Percentiles rank a stretch among this genome's conserved stretches.
Evolutionary conservation across 495 filamentous ascomycete species (phyloP).

Genomic region (Penicilliopsis zonata): DNA sequence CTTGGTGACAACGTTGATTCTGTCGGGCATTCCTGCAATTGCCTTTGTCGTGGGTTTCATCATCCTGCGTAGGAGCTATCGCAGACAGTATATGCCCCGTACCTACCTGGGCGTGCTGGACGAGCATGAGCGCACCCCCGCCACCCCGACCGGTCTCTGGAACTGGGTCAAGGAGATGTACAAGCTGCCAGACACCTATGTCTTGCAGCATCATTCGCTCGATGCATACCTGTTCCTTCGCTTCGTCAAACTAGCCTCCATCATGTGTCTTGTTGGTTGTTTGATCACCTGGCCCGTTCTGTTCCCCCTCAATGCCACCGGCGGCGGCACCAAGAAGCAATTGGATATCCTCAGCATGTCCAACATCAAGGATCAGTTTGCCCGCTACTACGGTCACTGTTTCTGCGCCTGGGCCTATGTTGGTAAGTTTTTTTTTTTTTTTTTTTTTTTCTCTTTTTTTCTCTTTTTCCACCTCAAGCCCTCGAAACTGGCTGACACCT

Average conservation of each 20-base stretch:
- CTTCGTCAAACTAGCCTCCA: slow-evolving; percentile 61
- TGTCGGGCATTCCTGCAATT: slow-evolving; percentile 50
- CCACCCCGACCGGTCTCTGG: slow-evolving; percentile 54
- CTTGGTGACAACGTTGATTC: slow-evolving; percentile 60
- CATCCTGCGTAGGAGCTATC: slow-evolving; percentile 57
- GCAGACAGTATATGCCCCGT: slow-evolving; percentile 75
- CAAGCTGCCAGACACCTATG: slow-evolving; percentile 69
- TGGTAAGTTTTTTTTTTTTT: slow-evolving; percentile 20
- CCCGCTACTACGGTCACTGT: slow-evolving; percentile 67
- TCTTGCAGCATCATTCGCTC: slow-evolving; percentile 80
- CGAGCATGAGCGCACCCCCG: slow-evolving; percentile 53
- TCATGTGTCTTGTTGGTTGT: slow-evolving; percentile 68
- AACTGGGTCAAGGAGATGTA: slow-evolving; percentile 70
- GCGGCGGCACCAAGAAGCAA: slow-evolving; percentile 44
- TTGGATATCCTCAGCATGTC: slow-evolving; percentile 69
- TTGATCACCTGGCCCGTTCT: slow-evolving; percentile 75
- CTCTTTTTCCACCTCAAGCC: background rate
- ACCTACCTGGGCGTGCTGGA: slow-evolving; percentile 71
- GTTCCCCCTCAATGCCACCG: slow-evolving; percentile 78
- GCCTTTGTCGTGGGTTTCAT: slow-evolving; percentile 64
- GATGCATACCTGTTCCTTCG: slow-evolving; percentile 83
- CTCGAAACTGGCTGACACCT: slow-evolving; percentile 2
- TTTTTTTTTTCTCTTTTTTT: background rate
- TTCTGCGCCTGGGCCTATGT: slow-evolving; percentile 68
- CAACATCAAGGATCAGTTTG: slow-evolving; percentile 48